Base-by-base conservation (phyloP, 2,329 filamentous ascomycete species). In the Xylaria sp. region DNA sequence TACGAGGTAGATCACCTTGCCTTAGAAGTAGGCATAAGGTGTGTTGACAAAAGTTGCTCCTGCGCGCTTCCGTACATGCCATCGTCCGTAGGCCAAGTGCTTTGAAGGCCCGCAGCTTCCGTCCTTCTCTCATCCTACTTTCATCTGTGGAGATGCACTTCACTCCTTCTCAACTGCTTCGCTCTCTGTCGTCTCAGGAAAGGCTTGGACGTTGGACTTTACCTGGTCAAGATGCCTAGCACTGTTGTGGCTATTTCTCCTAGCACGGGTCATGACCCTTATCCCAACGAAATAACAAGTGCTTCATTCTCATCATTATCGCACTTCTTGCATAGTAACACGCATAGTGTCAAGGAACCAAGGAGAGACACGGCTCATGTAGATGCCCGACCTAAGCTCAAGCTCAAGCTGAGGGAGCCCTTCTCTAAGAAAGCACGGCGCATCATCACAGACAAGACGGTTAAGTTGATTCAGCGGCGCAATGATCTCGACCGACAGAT, bases 401-500 rank as follows among this genome's bases (percentile, higher is more conserved):
- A n/a, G n/a, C n/a, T n/a, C n/a, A n/a, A n/a, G n/a, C n/a, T n/a
- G n/a, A n/a, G n/a, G 11, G 61, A 55, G 37, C 64, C 66, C 15
- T 59, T 72, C 19, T 60, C 68, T 2, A 23, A 56, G 19, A 67
- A 53, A 37, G 46, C 37, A n/a, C 68, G 64, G 8, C 63, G 51
- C 2, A 42, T 17, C 6, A 46, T 70, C 12, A 53, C 25, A 5
- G 63, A 57, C 6, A 64, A 66, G 43, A 70, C 67, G 5, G 38
- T 38, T 4, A 61, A 46, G 9, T 40, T 73, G 14, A 71, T 72
- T 12, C 28, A 56, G 23, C 63, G 61, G 61, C 67, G 68, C 5
- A 62, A 67, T 19, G 43, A 53, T 23, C 54, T 73, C n/a, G 62
- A 72, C 56, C 60, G 35, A 25, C 21, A 61, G 9, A 33, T 72